Percentiles rank a stretch among this genome's conserved stretches.
phyloP scores from a whole-genome alignment of 345 rosid genomes.

The Lepidium didymum region DNA sequence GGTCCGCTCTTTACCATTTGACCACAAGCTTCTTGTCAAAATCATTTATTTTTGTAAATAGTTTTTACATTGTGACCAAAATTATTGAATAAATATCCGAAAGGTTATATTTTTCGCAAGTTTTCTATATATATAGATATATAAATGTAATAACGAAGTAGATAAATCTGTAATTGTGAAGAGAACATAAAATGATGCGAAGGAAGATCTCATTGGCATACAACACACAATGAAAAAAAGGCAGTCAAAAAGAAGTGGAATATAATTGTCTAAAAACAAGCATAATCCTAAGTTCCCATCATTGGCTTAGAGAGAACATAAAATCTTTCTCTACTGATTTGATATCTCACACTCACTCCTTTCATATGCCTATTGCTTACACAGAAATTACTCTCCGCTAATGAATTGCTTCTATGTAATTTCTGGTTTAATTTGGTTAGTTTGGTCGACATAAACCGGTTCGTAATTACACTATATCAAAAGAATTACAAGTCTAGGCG shows the following conservation, averaged over 20 bases:
- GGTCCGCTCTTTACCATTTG: no score
- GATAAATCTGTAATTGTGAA: neutral
- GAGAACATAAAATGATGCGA: slow-evolving; percentile 13
- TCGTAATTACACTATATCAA: neutral
- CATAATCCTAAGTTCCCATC: slow-evolving; percentile 27
- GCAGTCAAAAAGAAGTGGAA: slow-evolving; percentile 22
- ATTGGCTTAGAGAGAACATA: slow-evolving; percentile 26
- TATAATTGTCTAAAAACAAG: slow-evolving; percentile 7
- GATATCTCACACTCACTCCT: slow-evolving; percentile 21
- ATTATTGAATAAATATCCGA: no score
- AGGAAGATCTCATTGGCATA: slow-evolving; percentile 20
- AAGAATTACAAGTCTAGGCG: neutral
- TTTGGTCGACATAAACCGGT: neutral
- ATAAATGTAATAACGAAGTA: neutral
- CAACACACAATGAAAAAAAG: slow-evolving; percentile 15
- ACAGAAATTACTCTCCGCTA: slow-evolving; percentile 12
- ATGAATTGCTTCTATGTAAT: neutral
- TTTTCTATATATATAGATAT: neutral
- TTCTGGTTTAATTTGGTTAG: neutral
- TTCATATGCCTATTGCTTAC: slow-evolving; percentile 13
- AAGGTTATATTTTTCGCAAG: no score
- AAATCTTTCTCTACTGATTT: slow-evolving; percentile 19
- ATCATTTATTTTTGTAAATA: no score
- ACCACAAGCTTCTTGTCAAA: no score
- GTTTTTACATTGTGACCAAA: no score